These are phyloP conservation scores for Cladosporium austrohemisphaericum DNA, from an alignment of 2,329 filamentous ascomycete genomes.

Conservation along the genomic window DNA sequence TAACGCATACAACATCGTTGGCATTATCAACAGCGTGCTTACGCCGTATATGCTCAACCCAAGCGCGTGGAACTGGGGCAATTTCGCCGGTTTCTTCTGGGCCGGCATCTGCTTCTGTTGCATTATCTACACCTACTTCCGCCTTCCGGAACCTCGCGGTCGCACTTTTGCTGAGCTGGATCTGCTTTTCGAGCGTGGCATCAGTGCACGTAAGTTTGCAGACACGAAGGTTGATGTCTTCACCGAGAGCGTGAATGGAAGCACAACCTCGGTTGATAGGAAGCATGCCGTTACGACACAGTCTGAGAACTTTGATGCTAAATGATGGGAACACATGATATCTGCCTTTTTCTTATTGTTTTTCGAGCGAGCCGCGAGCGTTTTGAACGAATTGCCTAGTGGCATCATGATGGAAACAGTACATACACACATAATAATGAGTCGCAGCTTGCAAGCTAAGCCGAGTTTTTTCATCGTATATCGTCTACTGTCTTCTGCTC, in stretches of 20 bases:
- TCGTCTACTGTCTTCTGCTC: too few species aligned
- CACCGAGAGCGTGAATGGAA: slow-evolving; percentile 20
- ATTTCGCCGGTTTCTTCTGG: slow-evolving; percentile 87
- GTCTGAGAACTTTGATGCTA: not conserved
- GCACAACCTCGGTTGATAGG: slow-evolving; percentile 1
- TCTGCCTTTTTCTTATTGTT: not conserved
- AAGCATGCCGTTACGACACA: not conserved
- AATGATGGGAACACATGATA: not conserved
- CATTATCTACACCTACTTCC: slow-evolving; percentile 77
- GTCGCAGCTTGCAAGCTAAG: too few species aligned
- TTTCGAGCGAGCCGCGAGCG: not conserved
- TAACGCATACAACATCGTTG: slow-evolving; percentile 72
- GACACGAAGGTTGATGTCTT: slow-evolving; percentile 55
- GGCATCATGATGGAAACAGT: slow-evolving; percentile 3
- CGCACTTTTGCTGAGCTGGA: slow-evolving; percentile 85
- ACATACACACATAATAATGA: slow-evolving; percentile 1
- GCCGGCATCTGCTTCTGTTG: slow-evolving; percentile 75
- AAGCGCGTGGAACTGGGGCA: slow-evolving; percentile 79
- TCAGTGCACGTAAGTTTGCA: slow-evolving; percentile 71
- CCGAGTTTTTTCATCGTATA: too few species aligned
- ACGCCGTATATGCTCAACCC: slow-evolving; percentile 95
- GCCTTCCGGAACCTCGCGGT: slow-evolving; percentile 73
- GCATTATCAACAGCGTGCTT: slow-evolving; percentile 74
- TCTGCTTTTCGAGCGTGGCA: slow-evolving; percentile 70
- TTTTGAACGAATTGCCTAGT: too few species aligned